Conservation (phyloP, 345 rosid species). For the Gossypium rotundifolium region DNA sequence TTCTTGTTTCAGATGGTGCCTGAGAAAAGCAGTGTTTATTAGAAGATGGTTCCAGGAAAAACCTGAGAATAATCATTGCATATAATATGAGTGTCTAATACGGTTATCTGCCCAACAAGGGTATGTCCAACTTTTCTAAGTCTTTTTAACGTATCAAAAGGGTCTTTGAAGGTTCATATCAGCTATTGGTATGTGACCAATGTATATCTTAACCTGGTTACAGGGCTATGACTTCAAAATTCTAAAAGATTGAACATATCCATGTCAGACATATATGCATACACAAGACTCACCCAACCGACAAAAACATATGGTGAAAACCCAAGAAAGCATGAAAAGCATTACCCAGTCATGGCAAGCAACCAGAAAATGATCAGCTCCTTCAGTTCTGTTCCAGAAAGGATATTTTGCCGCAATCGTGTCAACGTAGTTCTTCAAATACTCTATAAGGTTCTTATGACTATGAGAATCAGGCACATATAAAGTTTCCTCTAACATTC, state of each 20-base stretch:
- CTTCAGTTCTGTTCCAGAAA: constrained; percentile 90
- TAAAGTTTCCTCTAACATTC: constrained; percentile 62
- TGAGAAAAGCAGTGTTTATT: constrained; percentile 28
- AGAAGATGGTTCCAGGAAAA: neutral
- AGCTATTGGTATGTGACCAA: too few relatives aligned
- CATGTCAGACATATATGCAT: too few relatives aligned
- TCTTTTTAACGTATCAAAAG: too few relatives aligned
- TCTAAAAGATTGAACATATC: too few relatives aligned
- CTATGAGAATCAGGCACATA: constrained; percentile 70
- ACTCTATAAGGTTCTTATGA: constrained; percentile 51
- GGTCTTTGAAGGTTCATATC: too few relatives aligned
- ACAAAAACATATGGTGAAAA: neutral
- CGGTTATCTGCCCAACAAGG: too few relatives aligned
- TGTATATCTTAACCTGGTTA: too few relatives aligned
- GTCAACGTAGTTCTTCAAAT: constrained; percentile 58
- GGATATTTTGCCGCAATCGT: constrained; percentile 49
- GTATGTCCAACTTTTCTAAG: too few relatives aligned
- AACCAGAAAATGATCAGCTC: constrained; percentile 87
- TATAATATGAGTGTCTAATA: too few relatives aligned
- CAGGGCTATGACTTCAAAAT: too few relatives aligned
- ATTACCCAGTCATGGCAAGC: constrained; percentile 98
- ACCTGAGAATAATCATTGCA: neutral
- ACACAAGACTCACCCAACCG: neutral
- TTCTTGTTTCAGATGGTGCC: constrained; percentile 78
- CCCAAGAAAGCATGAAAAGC: constrained; percentile 11